Evolutionary conservation across 2,329 filamentous ascomycete genomes (phyloP).

Genomic region (Aspergillus flavus): DNA sequence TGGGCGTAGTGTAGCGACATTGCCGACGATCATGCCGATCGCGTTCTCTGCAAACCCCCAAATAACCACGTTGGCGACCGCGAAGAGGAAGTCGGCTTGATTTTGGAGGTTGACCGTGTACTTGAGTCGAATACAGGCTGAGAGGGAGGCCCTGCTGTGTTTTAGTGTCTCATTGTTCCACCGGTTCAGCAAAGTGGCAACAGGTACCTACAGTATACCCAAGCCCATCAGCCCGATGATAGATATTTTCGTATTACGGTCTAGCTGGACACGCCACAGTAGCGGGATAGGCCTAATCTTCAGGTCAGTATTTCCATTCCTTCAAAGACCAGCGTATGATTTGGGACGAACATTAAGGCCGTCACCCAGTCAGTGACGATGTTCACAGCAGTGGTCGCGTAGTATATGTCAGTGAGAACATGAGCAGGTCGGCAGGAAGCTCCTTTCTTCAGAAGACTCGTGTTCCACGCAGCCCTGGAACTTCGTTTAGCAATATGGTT

Average conservation of each 20-base stretch:
- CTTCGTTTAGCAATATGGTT: neutral
- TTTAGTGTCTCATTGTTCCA: neutral
- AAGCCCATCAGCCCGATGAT: conserved; percentile 49
- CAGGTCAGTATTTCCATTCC: conserved; percentile 37
- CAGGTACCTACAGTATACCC: conserved; percentile 47
- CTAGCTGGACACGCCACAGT: conserved; percentile 48
- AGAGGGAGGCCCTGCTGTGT: conserved; percentile 29
- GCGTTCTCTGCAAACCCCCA: conserved; percentile 55
- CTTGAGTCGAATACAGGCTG: conserved; percentile 44
- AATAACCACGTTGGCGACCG: conserved; percentile 46
- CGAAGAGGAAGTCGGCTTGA: conserved; percentile 44
- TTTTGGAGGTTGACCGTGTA: conserved; percentile 46
- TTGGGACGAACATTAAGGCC: conserved; percentile 21
- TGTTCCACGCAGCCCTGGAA: conserved; percentile 25
- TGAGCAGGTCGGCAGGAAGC: conserved; percentile 24
- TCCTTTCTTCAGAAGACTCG: conserved; percentile 17
- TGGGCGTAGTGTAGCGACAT: conserved; percentile 50
- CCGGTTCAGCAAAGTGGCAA: conserved; percentile 23
- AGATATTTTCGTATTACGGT: conserved; percentile 48
- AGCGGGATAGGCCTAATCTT: conserved; percentile 40
- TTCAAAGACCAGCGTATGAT: neutral
- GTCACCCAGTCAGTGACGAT: conserved; percentile 29
- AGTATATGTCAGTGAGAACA: conserved; percentile 28
- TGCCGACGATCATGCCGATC: conserved; percentile 54
- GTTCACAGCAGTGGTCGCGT: conserved; percentile 28